phyloP scores from a whole-genome alignment of 1,139 yeast species.

The Nakaseomyces glabratus region DNA sequence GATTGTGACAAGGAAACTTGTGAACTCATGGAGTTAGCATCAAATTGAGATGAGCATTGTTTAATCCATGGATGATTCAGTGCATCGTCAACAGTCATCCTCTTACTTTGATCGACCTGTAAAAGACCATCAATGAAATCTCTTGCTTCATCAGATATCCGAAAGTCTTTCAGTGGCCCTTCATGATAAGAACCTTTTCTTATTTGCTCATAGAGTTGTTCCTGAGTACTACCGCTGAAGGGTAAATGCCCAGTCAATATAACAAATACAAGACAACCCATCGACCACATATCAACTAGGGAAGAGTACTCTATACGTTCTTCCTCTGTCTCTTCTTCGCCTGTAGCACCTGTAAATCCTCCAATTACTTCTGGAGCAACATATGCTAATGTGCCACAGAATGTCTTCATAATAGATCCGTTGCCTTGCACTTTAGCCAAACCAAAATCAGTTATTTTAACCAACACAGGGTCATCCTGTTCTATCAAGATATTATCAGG shows the following conservation, averaged over 20 bases:
- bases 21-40: conserved; percentile 17
- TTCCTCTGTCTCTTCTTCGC: conserved; percentile 20
- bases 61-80: conserved; percentile 52
- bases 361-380: conserved; percentile 91
- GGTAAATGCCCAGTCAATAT: conserved; percentile 87
- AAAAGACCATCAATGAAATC: conserved; percentile 60
- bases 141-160: conserved; percentile 55
- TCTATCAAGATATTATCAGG: conserved; percentile 88
- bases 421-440: conserved; percentile 73
- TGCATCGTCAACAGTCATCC: conserved; percentile 68
- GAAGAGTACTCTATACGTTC: conserved; percentile 55
- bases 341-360: conserved; percentile 42
- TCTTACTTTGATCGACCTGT: conserved; percentile 61
- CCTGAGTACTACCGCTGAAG: conserved; percentile 86
- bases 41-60: conserved; percentile 7
- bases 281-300: conserved; percentile 92
- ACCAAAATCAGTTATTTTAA: conserved; percentile 91
- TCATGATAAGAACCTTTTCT: conserved; percentile 71
- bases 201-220: conserved; percentile 69
- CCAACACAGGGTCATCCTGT: conserved; percentile 80
- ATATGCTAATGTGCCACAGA: conserved; percentile 84
- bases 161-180: conserved; percentile 62
- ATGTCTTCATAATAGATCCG: conserved; percentile 73
- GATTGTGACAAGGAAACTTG: conserved; percentile 61
- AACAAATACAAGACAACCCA: conserved; percentile 87